phyloP scores from a whole-genome alignment of 345 rosid species.

The Gossypium rotundifolium region DNA sequence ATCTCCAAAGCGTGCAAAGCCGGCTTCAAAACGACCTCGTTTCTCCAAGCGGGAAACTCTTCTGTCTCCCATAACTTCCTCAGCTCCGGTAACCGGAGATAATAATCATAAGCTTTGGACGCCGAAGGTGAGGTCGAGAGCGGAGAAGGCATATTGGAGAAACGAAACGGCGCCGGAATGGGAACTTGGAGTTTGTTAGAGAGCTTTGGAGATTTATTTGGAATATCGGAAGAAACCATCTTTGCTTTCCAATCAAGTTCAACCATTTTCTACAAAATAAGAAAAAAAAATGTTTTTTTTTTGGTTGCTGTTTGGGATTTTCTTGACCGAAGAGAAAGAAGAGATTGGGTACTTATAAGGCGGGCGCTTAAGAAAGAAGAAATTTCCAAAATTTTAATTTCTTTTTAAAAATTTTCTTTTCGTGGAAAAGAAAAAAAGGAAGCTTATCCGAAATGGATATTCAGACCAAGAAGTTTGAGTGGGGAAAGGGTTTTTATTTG shows the following conservation, averaged over 20 bases:
- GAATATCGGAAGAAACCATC: conserved; percentile 41
- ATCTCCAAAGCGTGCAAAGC: conserved; percentile 78
- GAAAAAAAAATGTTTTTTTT: not conserved
- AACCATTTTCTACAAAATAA: conserved; percentile 37
- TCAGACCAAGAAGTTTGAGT: not conserved
- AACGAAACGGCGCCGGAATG: conserved; percentile 30
- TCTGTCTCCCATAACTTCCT: conserved; percentile 38
- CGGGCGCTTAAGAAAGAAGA: conserved; percentile 17
- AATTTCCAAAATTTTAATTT: conserved; percentile 19
- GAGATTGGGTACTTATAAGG: conserved; percentile 6
- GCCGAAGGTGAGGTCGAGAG: conserved; percentile 31
- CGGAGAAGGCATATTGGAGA: conserved; percentile 27
- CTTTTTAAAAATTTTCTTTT: not conserved
- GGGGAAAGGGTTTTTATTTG: not conserved
- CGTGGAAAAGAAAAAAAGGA: not conserved
- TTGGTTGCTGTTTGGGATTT: not conserved
- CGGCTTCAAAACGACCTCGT: conserved; percentile 60
- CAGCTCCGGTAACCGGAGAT: conserved; percentile 70
- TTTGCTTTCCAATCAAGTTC: conserved; percentile 59
- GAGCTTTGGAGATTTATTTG: conserved; percentile 41
- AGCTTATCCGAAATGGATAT: conserved; percentile 34
- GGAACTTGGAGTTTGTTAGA: conserved; percentile 43
- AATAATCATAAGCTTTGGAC: conserved; percentile 69
- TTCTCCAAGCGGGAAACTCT: conserved; percentile 53
- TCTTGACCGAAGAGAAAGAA: not conserved